Percentiles rank a stretch among this genome's conserved stretches.
Conservation (phyloP, 371 early-diverging fungal species). For the Mortierella sp. region DNA sequence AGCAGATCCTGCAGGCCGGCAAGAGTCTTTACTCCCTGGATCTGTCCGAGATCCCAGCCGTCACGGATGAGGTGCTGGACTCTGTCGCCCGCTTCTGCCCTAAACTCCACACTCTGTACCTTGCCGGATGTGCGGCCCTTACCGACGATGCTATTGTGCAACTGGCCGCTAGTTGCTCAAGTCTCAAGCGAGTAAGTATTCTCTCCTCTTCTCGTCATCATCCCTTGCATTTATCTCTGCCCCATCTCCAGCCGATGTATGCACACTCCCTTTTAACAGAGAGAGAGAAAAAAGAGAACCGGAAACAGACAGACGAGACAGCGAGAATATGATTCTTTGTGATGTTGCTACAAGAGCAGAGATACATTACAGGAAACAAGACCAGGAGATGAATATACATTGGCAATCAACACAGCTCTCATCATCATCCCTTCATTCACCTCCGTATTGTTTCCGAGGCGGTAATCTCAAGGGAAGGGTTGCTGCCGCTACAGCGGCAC, state of each 20-base stretch:
- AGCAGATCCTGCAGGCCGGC: constrained; percentile 54
- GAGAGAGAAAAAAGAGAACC: too few species aligned
- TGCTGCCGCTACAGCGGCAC: not conserved
- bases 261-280: not conserved
- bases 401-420: not conserved
- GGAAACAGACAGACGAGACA: too few species aligned
- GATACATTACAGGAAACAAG: constrained; percentile 1
- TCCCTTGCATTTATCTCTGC: not conserved
- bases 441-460: not conserved
- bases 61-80: constrained; percentile 45
- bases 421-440: not conserved
- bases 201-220: not conserved
- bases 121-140: constrained; percentile 43
- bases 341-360: not conserved
- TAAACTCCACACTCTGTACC: constrained; percentile 53
- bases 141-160: constrained; percentile 51
- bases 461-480: not conserved
- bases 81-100: constrained; percentile 43
- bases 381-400: not conserved
- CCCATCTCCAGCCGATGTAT: not conserved
- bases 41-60: constrained; percentile 48
- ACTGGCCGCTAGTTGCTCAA: constrained; percentile 29
- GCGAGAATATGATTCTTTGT: not conserved
- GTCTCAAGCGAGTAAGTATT: constrained; percentile 42
- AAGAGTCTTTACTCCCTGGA: constrained; percentile 42